A percentile compares a stretch with the other conserved stretches of the same genome.
These are phyloP conservation scores for Cinnamomum micranthum DNA, from an alignment of 164 flowering plant species.

Conservation along the genomic window DNA sequence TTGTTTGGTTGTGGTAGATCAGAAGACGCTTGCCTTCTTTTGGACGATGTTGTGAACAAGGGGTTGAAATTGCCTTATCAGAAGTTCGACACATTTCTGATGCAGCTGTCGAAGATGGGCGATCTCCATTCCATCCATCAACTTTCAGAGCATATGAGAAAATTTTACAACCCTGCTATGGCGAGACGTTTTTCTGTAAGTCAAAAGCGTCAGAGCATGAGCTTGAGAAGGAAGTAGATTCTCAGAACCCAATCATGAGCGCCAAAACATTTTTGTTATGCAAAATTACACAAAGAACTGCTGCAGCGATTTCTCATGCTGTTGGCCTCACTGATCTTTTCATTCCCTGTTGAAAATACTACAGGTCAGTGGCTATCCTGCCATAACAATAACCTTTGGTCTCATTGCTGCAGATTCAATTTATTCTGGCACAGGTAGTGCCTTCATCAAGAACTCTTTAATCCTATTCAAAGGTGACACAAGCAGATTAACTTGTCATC, in stretches of 20 bases:
- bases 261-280: background rate
- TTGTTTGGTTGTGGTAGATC: conserved; percentile 51
- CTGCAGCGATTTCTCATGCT: background rate
- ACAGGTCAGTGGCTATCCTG: background rate
- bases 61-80: conserved; percentile 70
- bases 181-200: conserved; percentile 67
- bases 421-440: no score
- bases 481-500: no score
- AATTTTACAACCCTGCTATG: conserved; percentile 81
- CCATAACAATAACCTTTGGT: background rate
- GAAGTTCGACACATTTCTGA: conserved; percentile 69
- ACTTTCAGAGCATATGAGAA: conserved; percentile 89
- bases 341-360: background rate
- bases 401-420: no score
- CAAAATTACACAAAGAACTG: background rate
- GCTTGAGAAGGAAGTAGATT: conserved; percentile 51
- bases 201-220: conserved; percentile 66
- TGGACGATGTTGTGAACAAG: conserved; percentile 62
- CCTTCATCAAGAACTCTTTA: no score
- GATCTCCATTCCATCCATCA: conserved; percentile 69
- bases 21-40: conserved; percentile 60
- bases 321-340: background rate
- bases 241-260: background rate
- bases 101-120: conserved; percentile 66
- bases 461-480: no score